Percentiles rank a stretch among this genome's conserved stretches.
Conservation (phyloP, 768 basidiomycete species). For the Pseudohyphozyma bogoriensis region DNA sequence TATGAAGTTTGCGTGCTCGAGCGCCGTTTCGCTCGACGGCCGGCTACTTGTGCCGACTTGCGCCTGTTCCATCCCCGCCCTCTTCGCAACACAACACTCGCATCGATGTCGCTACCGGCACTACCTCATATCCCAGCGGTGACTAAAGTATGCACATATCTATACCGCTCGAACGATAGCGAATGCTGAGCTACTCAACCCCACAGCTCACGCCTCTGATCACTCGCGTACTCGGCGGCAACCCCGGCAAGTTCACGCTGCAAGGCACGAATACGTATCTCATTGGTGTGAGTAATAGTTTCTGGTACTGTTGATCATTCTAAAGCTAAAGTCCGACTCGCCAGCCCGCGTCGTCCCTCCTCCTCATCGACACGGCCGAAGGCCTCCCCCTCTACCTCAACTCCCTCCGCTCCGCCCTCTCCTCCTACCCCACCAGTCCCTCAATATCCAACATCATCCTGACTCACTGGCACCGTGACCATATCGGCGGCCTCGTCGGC, state of each 20-base stretch:
- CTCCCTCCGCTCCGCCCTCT: constrained; percentile 41
- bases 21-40: too few species aligned
- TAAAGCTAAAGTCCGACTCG: not conserved
- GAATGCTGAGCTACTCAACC: too few species aligned
- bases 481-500: constrained; percentile 61
- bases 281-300: constrained; percentile 46
- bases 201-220: constrained; percentile 18
- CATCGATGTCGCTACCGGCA: not conserved
- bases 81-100: not conserved
- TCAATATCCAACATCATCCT: constrained; percentile 80
- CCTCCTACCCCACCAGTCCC: constrained; percentile 32
- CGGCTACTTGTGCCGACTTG: too few species aligned
- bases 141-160: too few species aligned
- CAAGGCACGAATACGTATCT: constrained; percentile 92
- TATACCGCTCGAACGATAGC: too few species aligned
- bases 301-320: not conserved
- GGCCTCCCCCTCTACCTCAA: constrained; percentile 59
- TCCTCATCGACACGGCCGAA: constrained; percentile 75
- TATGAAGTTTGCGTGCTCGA: not conserved
- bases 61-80: not conserved
- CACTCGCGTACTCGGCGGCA: constrained; percentile 45
- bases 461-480: constrained; percentile 84
- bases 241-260: constrained; percentile 78
- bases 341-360: constrained; percentile 29
- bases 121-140: too few species aligned